Evolutionary conservation across 257 asterid genomes (phyloP).

Genomic region (Penstemon barbatus): DNA sequence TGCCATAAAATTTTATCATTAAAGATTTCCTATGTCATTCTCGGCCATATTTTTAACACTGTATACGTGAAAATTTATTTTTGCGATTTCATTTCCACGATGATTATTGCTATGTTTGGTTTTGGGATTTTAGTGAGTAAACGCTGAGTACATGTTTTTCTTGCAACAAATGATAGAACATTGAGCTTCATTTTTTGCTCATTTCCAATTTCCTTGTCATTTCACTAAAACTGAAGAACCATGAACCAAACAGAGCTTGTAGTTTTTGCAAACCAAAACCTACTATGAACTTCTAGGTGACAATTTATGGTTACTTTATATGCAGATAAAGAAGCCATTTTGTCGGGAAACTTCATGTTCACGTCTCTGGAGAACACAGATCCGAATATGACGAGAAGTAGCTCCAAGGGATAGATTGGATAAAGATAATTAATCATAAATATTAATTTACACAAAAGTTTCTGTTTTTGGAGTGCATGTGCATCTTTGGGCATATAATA

Average conservation of each 20-base stretch:
- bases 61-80: neutral
- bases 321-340: slow-evolving; percentile 75
- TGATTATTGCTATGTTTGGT: neutral
- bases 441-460: slow-evolving; percentile 20
- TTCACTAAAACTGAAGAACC: too few relatives aligned
- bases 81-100: neutral
- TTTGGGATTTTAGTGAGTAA: too few relatives aligned
- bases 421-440: neutral
- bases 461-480: slow-evolving; percentile 5
- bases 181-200: too few relatives aligned
- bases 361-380: slow-evolving; percentile 47
- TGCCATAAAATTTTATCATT: slow-evolving; percentile 1
- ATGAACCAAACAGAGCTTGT: neutral
- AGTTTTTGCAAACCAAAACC: neutral
- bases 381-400: slow-evolving; percentile 30
- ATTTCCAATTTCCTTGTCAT: too few relatives aligned
- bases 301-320: slow-evolving; percentile 15
- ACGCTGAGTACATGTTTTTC: too few relatives aligned
- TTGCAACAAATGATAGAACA: too few relatives aligned
- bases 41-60: neutral
- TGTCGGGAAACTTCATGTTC: slow-evolving; percentile 83
- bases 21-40: neutral
- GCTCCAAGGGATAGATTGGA: slow-evolving; percentile 3
- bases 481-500: slow-evolving; percentile 19
- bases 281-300: slow-evolving; percentile 2